Percentiles rank a stretch among this genome's conserved stretches.
These are phyloP conservation scores for Umbelopsis vinacea DNA, from an alignment of 192 early-diverging fungal species.

Conservation along the genomic window DNA sequence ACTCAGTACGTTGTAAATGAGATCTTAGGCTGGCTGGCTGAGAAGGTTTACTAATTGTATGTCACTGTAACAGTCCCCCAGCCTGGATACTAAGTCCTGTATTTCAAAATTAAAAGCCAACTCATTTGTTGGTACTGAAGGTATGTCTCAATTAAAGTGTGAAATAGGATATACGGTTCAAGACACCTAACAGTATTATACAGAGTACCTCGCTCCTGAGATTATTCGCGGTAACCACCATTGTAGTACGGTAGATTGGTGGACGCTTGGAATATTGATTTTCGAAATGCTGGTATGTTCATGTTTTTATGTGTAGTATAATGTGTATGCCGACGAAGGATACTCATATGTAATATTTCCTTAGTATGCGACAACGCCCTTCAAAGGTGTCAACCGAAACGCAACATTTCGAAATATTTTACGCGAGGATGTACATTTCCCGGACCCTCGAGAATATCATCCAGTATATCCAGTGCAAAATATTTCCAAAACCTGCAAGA, in stretches of 20 bases:
- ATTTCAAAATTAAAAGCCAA: constrained; percentile 33
- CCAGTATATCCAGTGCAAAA: constrained; percentile 9
- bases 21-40: neutral
- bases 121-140: constrained; percentile 48
- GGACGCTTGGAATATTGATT: constrained; percentile 73
- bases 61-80: constrained; percentile 8
- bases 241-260: constrained; percentile 64
- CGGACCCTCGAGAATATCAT: constrained; percentile 40
- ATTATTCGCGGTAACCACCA: constrained; percentile 47
- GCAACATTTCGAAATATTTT: constrained; percentile 80
- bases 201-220: constrained; percentile 45
- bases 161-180: no score
- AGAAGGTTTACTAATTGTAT: neutral
- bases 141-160: neutral
- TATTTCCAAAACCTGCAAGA: constrained; percentile 59
- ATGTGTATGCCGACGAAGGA: neutral
- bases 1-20: constrained; percentile 19
- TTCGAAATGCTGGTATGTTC: constrained; percentile 67
- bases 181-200: neutral
- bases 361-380: constrained; percentile 70
- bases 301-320: neutral
- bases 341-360: constrained; percentile 21
- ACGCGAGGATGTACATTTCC: constrained; percentile 78
- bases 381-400: constrained; percentile 67
- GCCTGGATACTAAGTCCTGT: constrained; percentile 35